Evolutionary conservation across 306 rosid species (phyloP).

Genomic region (Pterocarpus macrocarpus): DNA sequence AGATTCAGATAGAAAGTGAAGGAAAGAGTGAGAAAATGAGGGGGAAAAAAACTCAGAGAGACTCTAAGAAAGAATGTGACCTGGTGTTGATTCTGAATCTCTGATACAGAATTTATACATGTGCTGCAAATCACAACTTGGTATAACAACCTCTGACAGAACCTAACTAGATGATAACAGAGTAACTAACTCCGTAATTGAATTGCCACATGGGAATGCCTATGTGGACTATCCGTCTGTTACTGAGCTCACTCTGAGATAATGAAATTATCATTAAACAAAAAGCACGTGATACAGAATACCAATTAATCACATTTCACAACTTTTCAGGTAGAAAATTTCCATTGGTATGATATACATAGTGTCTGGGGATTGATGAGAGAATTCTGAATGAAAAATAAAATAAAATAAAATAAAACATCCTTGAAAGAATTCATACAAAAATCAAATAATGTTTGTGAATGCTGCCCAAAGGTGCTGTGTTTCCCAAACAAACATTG

Average conservation of each 20-base stretch:
- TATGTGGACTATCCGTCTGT: background rate
- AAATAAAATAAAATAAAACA: background rate
- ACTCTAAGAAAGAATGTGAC: background rate
- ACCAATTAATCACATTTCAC: conserved; percentile 15
- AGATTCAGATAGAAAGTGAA: background rate
- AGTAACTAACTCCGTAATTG: background rate
- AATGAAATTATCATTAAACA: background rate
- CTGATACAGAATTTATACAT: background rate
- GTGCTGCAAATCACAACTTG: background rate
- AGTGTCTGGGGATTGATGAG: background rate
- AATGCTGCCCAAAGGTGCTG: background rate
- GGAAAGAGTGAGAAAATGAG: background rate
- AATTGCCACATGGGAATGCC: background rate
- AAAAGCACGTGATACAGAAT: background rate
- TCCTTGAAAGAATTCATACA: background rate
- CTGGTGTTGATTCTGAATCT: background rate
- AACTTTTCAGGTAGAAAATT: background rate
- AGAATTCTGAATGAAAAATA: background rate
- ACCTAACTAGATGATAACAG: background rate
- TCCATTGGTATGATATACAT: background rate
- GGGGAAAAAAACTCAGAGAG: background rate
- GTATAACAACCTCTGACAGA: background rate
- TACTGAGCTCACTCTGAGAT: background rate
- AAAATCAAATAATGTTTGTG: background rate
- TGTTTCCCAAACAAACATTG: background rate